These are phyloP conservation scores for Populus simonii DNA, from an alignment of 345 rosid species.

Conservation along the genomic window DNA sequence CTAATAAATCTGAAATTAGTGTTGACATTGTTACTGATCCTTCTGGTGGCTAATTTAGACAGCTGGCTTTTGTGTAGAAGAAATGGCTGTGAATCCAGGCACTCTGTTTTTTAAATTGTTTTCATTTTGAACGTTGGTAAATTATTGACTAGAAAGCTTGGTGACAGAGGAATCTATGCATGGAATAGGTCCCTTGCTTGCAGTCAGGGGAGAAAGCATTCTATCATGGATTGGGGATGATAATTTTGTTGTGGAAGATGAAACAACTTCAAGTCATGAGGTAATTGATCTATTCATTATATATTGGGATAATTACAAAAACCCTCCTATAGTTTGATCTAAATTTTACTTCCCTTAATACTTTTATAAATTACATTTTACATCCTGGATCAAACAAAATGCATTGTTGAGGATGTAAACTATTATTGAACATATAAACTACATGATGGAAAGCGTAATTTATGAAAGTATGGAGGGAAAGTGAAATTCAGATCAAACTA, in stretches of 20 bases:
- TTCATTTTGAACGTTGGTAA: background rate
- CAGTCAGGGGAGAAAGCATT: conserved; percentile 64
- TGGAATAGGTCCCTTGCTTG: conserved; percentile 57
- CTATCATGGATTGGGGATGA: conserved; percentile 71
- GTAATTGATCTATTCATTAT: conserved; percentile 28
- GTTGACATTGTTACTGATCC: background rate
- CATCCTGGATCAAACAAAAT: too few species aligned
- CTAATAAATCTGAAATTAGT: background rate
- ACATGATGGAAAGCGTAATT: too few species aligned
- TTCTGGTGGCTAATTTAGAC: background rate
- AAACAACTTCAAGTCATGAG: conserved; percentile 46
- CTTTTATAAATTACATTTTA: too few species aligned
- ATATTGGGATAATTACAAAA: too few species aligned
- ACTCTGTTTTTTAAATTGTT: background rate
- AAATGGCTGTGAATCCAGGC: background rate
- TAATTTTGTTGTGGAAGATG: conserved; percentile 62
- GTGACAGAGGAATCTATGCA: conserved; percentile 50
- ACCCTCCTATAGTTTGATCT: too few species aligned
- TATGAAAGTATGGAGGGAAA: too few species aligned
- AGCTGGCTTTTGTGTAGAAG: background rate
- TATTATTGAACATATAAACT: too few species aligned
- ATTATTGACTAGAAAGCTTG: background rate
- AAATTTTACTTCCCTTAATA: too few species aligned
- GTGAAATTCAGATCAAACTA: too few species aligned
- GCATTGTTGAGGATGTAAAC: too few species aligned